Evolutionary conservation across 108 stramenopile species (phyloP).

Genomic region (Cyclotella cryptica): DNA sequence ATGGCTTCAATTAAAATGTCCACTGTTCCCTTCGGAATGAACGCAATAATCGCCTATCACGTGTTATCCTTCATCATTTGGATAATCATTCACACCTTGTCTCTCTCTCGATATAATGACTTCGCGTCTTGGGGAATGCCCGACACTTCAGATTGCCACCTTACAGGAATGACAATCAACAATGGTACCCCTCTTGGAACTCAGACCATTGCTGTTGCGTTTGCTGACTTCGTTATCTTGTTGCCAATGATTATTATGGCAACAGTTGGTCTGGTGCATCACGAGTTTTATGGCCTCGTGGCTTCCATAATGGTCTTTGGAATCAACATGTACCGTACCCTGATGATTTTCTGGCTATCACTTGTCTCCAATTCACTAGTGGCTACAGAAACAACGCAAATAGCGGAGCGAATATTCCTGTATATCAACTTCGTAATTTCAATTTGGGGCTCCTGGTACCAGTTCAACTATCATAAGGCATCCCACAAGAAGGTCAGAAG

Average conservation of each 20-base stretch:
- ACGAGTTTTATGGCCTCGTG: background rate
- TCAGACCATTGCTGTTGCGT: background rate
- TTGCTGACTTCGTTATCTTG: slow-evolving; percentile 8
- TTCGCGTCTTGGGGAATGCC: slow-evolving; percentile 15
- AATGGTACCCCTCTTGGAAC: slow-evolving; percentile 6
- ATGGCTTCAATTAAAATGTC: too few species aligned
- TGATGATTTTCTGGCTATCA: slow-evolving; percentile 10
- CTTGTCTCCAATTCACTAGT: background rate
- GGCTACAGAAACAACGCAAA: background rate
- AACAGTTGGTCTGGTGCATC: background rate
- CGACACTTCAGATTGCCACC: background rate
- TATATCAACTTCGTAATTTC: background rate
- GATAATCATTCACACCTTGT: slow-evolving; percentile 17
- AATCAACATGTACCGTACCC: slow-evolving; percentile 18
- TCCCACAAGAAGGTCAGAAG: slow-evolving; percentile 4
- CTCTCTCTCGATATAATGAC: slow-evolving; percentile 3
- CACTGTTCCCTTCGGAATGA: slow-evolving; percentile 9
- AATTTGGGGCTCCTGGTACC: slow-evolving; percentile 3
- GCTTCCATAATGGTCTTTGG: slow-evolving; percentile 19
- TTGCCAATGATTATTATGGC: slow-evolving; percentile 4
- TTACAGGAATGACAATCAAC: background rate
- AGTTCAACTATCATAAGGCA: background rate
- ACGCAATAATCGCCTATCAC: slow-evolving; percentile 10
- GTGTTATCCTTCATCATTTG: slow-evolving; percentile 14
- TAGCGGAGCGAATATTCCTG: slow-evolving; percentile 3